Evolutionary conservation across 257 asterid genomes (phyloP).

Genomic region (Prunella vulgaris): DNA sequence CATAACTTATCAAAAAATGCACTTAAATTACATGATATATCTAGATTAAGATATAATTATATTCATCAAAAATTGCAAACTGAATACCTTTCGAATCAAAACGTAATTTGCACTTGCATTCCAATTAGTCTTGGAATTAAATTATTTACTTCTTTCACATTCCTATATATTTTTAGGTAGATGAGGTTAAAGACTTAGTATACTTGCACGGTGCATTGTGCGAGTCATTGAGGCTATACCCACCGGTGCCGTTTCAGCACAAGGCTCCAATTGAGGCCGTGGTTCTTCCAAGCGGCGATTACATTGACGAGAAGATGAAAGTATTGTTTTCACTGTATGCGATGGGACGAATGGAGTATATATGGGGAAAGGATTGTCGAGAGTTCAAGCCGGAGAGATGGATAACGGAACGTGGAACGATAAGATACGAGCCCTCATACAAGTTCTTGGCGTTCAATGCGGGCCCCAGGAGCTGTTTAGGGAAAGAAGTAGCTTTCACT

Average conservation of each 20-base stretch:
- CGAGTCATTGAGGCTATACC: conserved; percentile 58
- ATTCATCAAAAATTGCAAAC: too few species aligned
- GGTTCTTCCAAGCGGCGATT: conserved; percentile 60
- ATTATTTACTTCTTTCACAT: too few species aligned
- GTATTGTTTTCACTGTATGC: conserved; percentile 47
- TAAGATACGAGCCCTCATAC: conserved; percentile 72
- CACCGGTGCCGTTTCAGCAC: conserved; percentile 77
- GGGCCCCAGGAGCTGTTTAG: conserved; percentile 75
- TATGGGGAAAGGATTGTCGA: conserved; percentile 59
- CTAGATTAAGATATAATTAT: too few species aligned
- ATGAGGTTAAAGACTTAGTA: conserved; percentile 35
- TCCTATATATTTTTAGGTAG: conserved; percentile 28
- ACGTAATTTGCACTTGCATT: too few species aligned
- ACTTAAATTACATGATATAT: too few species aligned
- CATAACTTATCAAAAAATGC: too few species aligned
- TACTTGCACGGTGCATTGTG: conserved; percentile 57
- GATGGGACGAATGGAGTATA: conserved; percentile 62
- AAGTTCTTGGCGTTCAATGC: conserved; percentile 82
- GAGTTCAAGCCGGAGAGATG: conserved; percentile 69
- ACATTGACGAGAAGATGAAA: conserved; percentile 37
- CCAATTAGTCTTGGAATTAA: too few species aligned
- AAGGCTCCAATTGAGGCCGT: conserved; percentile 43
- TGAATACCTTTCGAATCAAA: neutral
- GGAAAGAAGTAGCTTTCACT: conserved; percentile 62
- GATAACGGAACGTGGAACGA: conserved; percentile 51